A percentile compares a stretch with the other conserved stretches of the same genome.
Conservation (phyloP, 345 rosid species). For the Psidium guajava region DNA sequence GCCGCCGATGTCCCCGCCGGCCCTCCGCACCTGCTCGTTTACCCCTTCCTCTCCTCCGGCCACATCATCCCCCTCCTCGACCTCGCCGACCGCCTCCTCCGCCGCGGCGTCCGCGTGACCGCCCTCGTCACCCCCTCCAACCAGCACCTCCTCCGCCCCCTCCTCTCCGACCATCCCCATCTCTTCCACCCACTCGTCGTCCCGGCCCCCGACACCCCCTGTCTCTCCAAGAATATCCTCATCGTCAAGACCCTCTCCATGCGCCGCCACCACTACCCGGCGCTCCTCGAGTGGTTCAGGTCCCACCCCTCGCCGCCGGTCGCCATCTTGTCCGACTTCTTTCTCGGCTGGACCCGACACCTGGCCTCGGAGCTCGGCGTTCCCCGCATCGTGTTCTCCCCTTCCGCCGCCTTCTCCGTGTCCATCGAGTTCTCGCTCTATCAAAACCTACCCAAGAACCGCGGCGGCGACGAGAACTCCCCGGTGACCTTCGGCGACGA, state of each 20-base stretch:
- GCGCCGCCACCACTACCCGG: conserved; percentile 23
- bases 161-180: conserved; percentile 15
- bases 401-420: conserved; percentile 31
- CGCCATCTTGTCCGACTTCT: conserved; percentile 52
- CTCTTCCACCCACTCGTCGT: conserved; percentile 18
- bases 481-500: no score
- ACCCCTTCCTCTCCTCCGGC: conserved; percentile 50
- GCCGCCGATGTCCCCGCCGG: background rate
- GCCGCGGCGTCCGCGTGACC: conserved; percentile 39
- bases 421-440: conserved; percentile 12
- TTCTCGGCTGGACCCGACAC: conserved; percentile 58
- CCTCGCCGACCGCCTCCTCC: conserved; percentile 35
- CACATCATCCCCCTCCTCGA: conserved; percentile 68
- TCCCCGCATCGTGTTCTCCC: conserved; percentile 42
- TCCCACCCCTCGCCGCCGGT: conserved; percentile 37
- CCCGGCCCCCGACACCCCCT: background rate
- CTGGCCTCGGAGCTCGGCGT: conserved; percentile 33
- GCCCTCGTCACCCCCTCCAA: conserved; percentile 30
- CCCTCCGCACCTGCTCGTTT: conserved; percentile 36
- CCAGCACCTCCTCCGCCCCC: conserved; percentile 31
- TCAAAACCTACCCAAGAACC: conserved; percentile 8
- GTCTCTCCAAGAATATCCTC: background rate
- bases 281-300: conserved; percentile 30
- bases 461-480: background rate
- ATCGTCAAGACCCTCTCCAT: conserved; percentile 10